phyloP scores from a whole-genome alignment of 805 yeast genomes.

The Ogataea paradorogensis region DNA sequence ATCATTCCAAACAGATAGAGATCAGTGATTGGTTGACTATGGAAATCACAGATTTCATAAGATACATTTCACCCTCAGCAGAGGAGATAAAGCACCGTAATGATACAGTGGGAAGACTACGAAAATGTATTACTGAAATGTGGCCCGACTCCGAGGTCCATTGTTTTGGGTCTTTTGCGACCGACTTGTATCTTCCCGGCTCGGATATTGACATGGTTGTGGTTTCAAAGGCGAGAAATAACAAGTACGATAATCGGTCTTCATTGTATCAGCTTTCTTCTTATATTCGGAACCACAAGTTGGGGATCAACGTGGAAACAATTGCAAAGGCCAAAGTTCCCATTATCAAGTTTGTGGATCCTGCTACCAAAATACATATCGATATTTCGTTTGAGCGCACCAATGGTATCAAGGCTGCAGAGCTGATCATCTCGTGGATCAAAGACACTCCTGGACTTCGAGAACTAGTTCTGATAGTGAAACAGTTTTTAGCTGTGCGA shows the following conservation, averaged over 20 bases:
- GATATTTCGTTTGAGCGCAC: conserved; percentile 88
- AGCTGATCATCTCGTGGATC: conserved; percentile 72
- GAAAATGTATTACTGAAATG: conserved; percentile 45
- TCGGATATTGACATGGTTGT: conserved; percentile 95
- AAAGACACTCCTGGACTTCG: conserved; percentile 71
- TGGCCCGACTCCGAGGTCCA: conserved; percentile 82
- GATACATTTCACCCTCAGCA: conserved; percentile 80
- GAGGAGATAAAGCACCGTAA: conserved; percentile 70
- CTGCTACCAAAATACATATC: conserved; percentile 64
- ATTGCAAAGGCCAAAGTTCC: conserved; percentile 92
- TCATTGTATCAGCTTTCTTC: conserved; percentile 71
- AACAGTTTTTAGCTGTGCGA: conserved; percentile 79
- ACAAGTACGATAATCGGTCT: conserved; percentile 60
- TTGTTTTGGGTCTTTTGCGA: conserved; percentile 93
- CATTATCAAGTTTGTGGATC: conserved; percentile 85
- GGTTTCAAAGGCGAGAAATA: conserved; percentile 47
- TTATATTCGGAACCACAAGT: conserved; percentile 52
- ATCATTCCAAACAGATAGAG: conserved; percentile 72
- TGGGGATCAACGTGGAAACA: conserved; percentile 76
- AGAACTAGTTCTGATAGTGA: conserved; percentile 76
- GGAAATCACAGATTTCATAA: conserved; percentile 82
- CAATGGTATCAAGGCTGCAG: conserved; percentile 82
- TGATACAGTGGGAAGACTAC: conserved; percentile 57
- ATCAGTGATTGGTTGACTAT: conserved; percentile 82
- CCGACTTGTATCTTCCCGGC: conserved; percentile 89